Percentiles rank a stretch among this genome's conserved stretches.
Evolutionary conservation across 2,329 filamentous ascomycete genomes (phyloP).

Genomic region (Neoarthrinium moseri): DNA sequence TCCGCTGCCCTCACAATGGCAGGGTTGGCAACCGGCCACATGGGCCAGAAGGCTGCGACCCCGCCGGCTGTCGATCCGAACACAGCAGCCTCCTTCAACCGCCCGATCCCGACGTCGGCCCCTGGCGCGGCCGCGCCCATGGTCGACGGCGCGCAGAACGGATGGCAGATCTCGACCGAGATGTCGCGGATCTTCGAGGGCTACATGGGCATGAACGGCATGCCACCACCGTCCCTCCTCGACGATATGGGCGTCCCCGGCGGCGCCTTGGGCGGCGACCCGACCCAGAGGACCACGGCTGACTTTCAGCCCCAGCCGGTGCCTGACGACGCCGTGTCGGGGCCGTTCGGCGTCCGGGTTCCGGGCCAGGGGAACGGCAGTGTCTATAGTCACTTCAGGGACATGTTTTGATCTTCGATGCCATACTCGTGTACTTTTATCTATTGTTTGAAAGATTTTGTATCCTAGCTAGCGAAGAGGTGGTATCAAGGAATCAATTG

Average conservation of each 20-base stretch:
- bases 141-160: slow-evolving; percentile 34
- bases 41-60: slow-evolving; percentile 14
- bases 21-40: slow-evolving; percentile 44
- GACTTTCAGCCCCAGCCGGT: slow-evolving; percentile 7
- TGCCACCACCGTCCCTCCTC: neutral
- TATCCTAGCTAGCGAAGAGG: no score
- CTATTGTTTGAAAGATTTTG: no score
- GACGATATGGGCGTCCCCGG: slow-evolving; percentile 3
- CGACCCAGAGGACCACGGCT: neutral
- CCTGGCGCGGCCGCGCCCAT: slow-evolving; percentile 10
- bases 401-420: slow-evolving; percentile 22
- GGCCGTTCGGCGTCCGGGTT: slow-evolving; percentile 6
- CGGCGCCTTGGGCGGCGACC: neutral
- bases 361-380: slow-evolving; percentile 12
- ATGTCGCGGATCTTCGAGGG: slow-evolving; percentile 50
- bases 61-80: slow-evolving; percentile 7
- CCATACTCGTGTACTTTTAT: neutral
- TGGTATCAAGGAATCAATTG: no score
- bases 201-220: slow-evolving; percentile 27
- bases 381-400: slow-evolving; percentile 25
- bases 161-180: slow-evolving; percentile 49
- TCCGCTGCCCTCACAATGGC: slow-evolving; percentile 55
- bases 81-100: neutral
- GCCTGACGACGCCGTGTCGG: slow-evolving; percentile 2
- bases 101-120: slow-evolving; percentile 10